A percentile compares a stretch with the other conserved stretches of the same genome.
These are phyloP conservation scores for Candida silvatica DNA, from an alignment of 805 yeast genomes.

Conservation along the genomic window DNA sequence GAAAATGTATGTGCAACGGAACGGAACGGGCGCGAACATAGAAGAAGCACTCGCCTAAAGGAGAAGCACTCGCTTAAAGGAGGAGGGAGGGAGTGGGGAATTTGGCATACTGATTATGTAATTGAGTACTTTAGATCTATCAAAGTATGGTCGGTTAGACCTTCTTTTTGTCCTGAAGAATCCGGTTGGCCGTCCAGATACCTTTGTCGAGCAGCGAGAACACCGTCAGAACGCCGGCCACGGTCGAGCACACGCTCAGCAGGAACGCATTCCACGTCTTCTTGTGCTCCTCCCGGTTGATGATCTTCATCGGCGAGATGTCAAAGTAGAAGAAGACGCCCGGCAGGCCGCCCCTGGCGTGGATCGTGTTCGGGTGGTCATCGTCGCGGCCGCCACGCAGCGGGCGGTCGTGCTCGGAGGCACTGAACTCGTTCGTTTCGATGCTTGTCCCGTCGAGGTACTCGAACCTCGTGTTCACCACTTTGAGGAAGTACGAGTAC, in stretches of 20 bases:
- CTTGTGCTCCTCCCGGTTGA: conserved; percentile 66
- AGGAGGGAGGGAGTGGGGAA: too few relatives aligned
- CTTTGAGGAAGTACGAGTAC: conserved; percentile 75
- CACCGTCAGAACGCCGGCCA: conserved; percentile 90
- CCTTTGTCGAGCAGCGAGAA: conserved; percentile 85
- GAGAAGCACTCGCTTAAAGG: too few relatives aligned
- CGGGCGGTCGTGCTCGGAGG: conserved; percentile 83
- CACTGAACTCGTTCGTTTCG: conserved; percentile 88
- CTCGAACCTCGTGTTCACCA: conserved; percentile 84
- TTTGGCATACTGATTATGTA: too few relatives aligned
- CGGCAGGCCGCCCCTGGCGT: conserved; percentile 81
- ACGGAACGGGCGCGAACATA: too few relatives aligned
- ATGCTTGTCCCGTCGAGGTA: conserved; percentile 41
- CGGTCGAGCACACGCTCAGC: conserved; percentile 74
- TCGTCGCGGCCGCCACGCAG: conserved; percentile 79
- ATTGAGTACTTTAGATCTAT: too few relatives aligned
- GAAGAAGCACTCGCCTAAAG: too few relatives aligned
- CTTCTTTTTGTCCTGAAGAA: conserved; percentile 59
- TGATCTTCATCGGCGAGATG: conserved; percentile 86
- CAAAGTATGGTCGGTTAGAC: conserved; percentile 12
- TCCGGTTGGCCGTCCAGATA: conserved; percentile 82
- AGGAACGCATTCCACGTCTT: conserved; percentile 79
- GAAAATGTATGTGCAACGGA: too few relatives aligned
- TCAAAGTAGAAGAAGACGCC: conserved; percentile 85
- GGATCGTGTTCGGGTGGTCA: conserved; percentile 83